These are phyloP conservation scores for Ascochyta pisi DNA, from an alignment of 2,329 filamentous ascomycete genomes.

Conservation along the genomic window DNA sequence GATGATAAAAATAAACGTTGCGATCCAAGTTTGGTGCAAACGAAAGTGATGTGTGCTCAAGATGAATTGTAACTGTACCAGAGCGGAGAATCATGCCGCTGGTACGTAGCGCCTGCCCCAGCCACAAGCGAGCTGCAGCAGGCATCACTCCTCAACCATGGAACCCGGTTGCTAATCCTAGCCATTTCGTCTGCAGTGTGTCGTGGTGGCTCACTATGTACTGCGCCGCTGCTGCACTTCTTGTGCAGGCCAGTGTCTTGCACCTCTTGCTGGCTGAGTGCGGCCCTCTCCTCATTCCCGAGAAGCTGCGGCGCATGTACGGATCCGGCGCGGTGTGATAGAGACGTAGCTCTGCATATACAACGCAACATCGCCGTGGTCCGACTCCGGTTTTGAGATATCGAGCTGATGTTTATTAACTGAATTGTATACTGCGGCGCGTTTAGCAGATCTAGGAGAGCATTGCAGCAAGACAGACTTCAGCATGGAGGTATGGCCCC, in stretches of 20 bases:
- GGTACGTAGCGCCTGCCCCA: not conserved
- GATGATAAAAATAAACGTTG: not conserved
- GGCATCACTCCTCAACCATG: constrained; percentile 9
- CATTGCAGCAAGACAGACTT: constrained; percentile 1
- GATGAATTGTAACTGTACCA: not conserved
- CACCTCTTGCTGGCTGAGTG: constrained; percentile 1
- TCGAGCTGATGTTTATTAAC: not conserved
- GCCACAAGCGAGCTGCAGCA: constrained; percentile 11
- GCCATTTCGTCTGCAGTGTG: constrained; percentile 5
- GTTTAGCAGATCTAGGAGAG: constrained; percentile 4
- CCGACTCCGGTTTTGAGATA: not conserved
- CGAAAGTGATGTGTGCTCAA: not conserved
- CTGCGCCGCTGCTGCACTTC: constrained; percentile 9
- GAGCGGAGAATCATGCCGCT: not conserved
- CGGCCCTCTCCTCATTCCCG: constrained; percentile 16
- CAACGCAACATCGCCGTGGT: constrained; percentile 10
- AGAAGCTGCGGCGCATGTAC: constrained; percentile 1
- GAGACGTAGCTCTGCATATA: constrained; percentile 5
- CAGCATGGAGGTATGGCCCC: constrained; percentile 9
- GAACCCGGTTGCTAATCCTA: constrained; percentile 1
- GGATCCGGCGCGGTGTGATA: constrained; percentile 10
- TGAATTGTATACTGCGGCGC: constrained; percentile 3
- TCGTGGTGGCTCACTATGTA: constrained; percentile 4
- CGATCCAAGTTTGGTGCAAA: not conserved
- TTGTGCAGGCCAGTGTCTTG: not conserved